Base-by-base conservation (phyloP, 2,329 filamentous ascomycete species). In the Tolypocladium tropicale region DNA sequence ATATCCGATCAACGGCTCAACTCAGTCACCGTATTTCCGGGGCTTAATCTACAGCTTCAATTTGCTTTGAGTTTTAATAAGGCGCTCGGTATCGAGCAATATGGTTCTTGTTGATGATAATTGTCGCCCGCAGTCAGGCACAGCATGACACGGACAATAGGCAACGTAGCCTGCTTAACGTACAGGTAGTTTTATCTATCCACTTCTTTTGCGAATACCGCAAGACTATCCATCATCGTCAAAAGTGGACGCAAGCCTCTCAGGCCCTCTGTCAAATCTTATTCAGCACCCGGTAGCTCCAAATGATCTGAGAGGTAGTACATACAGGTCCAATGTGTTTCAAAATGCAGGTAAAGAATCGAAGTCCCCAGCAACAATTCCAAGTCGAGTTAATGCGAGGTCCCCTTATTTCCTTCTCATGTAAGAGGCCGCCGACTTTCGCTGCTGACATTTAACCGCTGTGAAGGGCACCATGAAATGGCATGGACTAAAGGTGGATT, bases 401-500 rank as follows among this genome's bases (percentile, higher is more conserved):
- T 30, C 43, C 16, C 14, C 14, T 11, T n/a, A 6, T 10, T 41
- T 23, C 10, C 10, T 12, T 12, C 36, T 18, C 6, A 4, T n/a
- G n/a, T n/a, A n/a, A n/a, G n/a, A n/a, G n/a, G n/a, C n/a, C n/a
- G n/a, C n/a, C n/a, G n/a, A n/a, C n/a, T n/a, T n/a, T n/a, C n/a
- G n/a, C n/a, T n/a, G 12, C 16, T 48, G 14, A 32, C 30, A 23
- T 25, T n/a, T n/a, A 30, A 30, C 16, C 6, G 28, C 46, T 16
- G 7, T 11, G 25, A 3, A 46, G 10, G 16, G 16, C 1, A 49
- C n/a, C 16, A 16, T 3, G 30, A 5, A 6, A 30, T 4, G 4
- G 48, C 36, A 41, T 37, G 32, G 48, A 16, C 30, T 18, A 7
- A 10, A 11, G 37, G 53, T 65, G 70, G 16, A n/a, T 4, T 30